phyloP scores from a whole-genome alignment of 768 basidiomycete genomes.

The Tylopilus intermedius region DNA sequence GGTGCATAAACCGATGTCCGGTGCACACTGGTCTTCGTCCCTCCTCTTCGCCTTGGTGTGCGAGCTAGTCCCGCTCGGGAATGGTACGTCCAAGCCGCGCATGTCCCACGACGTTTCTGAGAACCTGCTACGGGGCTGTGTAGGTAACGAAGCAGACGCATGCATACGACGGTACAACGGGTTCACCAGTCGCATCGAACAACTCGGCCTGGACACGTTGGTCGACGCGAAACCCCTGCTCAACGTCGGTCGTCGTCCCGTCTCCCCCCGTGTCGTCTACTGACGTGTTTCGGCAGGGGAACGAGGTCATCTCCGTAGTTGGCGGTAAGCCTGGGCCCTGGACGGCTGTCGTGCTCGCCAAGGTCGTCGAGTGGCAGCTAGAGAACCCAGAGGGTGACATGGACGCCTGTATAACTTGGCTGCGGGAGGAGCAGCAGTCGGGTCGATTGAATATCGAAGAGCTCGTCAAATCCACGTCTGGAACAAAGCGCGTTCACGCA shows the following conservation, averaged over 20 bases:
- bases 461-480: conserved; percentile 14
- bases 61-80: conserved; percentile 58
- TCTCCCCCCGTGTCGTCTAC: neutral
- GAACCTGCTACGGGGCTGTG: conserved; percentile 3
- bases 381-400: conserved; percentile 62
- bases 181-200: conserved; percentile 56
- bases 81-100: conserved; percentile 25
- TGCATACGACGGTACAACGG: conserved; percentile 60
- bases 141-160: conserved; percentile 42
- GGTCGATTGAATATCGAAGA: conserved; percentile 40
- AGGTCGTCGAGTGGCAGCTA: conserved; percentile 82
- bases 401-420: conserved; percentile 67
- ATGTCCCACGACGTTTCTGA: neutral
- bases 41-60: conserved; percentile 71
- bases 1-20: conserved; percentile 60
- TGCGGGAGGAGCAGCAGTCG: conserved; percentile 47
- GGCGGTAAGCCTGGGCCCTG: conserved; percentile 63
- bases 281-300: conserved; percentile 51
- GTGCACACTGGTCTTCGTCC: conserved; percentile 66
- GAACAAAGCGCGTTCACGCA: conserved; percentile 25
- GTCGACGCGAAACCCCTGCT: conserved; percentile 73
- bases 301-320: conserved; percentile 53
- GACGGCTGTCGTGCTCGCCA: conserved; percentile 58
- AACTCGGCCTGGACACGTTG: conserved; percentile 52
- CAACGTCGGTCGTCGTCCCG: conserved; percentile 51